These are phyloP conservation scores for Vicia villosa DNA, from an alignment of 306 rosid species.

Conservation along the genomic window DNA sequence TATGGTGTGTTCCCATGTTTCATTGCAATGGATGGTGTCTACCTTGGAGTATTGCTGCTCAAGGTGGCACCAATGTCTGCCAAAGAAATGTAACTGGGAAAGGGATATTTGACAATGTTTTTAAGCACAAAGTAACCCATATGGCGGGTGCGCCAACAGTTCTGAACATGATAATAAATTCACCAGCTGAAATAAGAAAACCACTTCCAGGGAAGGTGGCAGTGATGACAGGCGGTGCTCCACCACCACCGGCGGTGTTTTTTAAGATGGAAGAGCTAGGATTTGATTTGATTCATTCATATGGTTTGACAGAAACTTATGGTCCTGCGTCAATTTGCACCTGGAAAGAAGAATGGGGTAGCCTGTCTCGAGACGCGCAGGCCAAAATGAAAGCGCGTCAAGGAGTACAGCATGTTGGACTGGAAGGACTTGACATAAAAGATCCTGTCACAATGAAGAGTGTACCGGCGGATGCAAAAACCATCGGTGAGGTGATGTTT, in stretches of 20 bases:
- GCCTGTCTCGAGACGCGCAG: constrained; percentile 53
- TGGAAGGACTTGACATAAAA: constrained; percentile 70
- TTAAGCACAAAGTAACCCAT: constrained; percentile 70
- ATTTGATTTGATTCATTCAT: constrained; percentile 58
- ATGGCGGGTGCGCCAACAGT: constrained; percentile 82
- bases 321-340: constrained; percentile 74
- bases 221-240: constrained; percentile 78
- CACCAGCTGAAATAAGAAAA: constrained; percentile 48
- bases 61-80: constrained; percentile 88
- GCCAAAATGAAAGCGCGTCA: constrained; percentile 74
- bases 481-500: constrained; percentile 86
- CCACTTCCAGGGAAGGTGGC: constrained; percentile 64
- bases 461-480: constrained; percentile 75
- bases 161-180: constrained; percentile 69
- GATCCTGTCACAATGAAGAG: constrained; percentile 81
- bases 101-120: constrained; percentile 58
- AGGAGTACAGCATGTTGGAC: constrained; percentile 76
- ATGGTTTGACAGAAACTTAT: constrained; percentile 90
- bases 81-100: constrained; percentile 63
- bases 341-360: constrained; percentile 87
- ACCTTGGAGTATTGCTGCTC: constrained; percentile 87
- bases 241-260: constrained; percentile 73
- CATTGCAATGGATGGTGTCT: constrained; percentile 98
- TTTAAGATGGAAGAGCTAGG: constrained; percentile 70
- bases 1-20: constrained; percentile 94